Conservation (phyloP, 495 filamentous ascomycete species). For the Bacidia gigantensis region DNA sequence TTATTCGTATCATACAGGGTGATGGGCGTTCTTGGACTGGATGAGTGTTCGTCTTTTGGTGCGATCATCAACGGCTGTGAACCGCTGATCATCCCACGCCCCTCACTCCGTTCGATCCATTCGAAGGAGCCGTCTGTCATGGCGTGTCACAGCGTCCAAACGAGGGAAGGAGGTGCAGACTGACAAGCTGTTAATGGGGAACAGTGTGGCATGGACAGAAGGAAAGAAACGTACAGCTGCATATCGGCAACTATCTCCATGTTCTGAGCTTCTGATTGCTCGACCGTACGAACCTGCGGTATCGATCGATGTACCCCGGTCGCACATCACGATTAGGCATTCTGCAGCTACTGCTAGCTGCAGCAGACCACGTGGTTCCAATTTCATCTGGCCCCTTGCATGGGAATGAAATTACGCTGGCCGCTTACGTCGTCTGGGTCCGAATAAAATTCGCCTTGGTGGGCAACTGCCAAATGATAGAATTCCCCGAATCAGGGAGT, state of each 20-base stretch:
- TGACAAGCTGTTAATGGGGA: background rate
- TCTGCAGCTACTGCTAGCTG: background rate
- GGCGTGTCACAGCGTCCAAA: too few species aligned
- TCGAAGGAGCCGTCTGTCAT: background rate
- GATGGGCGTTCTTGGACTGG: background rate
- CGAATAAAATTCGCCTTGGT: background rate
- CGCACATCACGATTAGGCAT: background rate
- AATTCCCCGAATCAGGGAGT: too few species aligned
- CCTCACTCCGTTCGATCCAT: background rate
- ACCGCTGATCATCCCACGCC: background rate
- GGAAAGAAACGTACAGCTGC: background rate
- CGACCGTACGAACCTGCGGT: too few species aligned
- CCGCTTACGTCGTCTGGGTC: background rate
- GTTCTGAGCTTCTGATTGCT: too few species aligned
- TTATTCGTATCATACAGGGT: too few species aligned
- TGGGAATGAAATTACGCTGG: background rate
- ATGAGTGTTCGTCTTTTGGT: too few species aligned
- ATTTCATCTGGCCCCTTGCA: background rate
- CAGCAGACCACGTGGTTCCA: background rate
- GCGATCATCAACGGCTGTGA: background rate
- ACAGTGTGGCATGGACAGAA: background rate
- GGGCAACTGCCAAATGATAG: too few species aligned
- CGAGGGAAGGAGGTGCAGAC: too few species aligned
- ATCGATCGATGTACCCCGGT: too few species aligned
- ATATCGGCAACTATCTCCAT: too few species aligned